Conservation (phyloP, 2,329 filamentous ascomycete species). For the Ophiostoma novo-ulmi region DNA sequence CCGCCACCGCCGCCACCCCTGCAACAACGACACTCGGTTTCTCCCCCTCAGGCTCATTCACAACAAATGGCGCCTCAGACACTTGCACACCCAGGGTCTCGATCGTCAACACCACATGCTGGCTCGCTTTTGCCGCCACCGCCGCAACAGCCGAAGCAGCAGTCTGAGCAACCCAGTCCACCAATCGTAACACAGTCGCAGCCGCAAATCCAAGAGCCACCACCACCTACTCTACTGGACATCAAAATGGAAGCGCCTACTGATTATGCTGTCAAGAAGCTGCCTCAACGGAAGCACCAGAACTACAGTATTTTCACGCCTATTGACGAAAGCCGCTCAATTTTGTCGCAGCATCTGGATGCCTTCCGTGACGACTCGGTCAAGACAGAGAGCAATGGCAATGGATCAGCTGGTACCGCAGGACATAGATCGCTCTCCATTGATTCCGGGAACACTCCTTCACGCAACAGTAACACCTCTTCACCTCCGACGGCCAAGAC, state of each 20-base stretch:
- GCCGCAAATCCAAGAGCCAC: slow-evolving; percentile 41
- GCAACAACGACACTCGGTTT: slow-evolving; percentile 48
- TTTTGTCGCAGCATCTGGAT: slow-evolving; percentile 77
- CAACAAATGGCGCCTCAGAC: slow-evolving; percentile 40
- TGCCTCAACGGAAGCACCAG: slow-evolving; percentile 74
- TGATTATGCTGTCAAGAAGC: slow-evolving; percentile 48
- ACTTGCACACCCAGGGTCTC: slow-evolving; percentile 44
- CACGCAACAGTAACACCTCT: slow-evolving; percentile 35
- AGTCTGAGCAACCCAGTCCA: slow-evolving; percentile 17
- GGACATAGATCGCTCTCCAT: slow-evolving; percentile 54
- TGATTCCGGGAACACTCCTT: slow-evolving; percentile 43
- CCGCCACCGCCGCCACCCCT: slow-evolving; percentile 44
- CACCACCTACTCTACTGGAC: slow-evolving; percentile 47
- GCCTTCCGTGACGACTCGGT: slow-evolving; percentile 55
- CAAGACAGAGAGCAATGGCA: slow-evolving; percentile 32
- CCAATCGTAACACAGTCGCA: slow-evolving; percentile 15
- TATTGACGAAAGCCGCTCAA: slow-evolving; percentile 86
- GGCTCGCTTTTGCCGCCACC: slow-evolving; percentile 39
- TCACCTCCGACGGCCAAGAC: slow-evolving; percentile 47
- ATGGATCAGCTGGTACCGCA: background rate
- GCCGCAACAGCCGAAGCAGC: slow-evolving; percentile 40
- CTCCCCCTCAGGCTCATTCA: slow-evolving; percentile 55
- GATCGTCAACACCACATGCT: slow-evolving; percentile 45
- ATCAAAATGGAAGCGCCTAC: slow-evolving; percentile 18
- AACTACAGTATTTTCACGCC: slow-evolving; percentile 95